A percentile compares a stretch with the other conserved stretches of the same genome.
Evolutionary conservation across 208 protist genomes (phyloP).

Genomic region (Crithidia fasciculata): DNA sequence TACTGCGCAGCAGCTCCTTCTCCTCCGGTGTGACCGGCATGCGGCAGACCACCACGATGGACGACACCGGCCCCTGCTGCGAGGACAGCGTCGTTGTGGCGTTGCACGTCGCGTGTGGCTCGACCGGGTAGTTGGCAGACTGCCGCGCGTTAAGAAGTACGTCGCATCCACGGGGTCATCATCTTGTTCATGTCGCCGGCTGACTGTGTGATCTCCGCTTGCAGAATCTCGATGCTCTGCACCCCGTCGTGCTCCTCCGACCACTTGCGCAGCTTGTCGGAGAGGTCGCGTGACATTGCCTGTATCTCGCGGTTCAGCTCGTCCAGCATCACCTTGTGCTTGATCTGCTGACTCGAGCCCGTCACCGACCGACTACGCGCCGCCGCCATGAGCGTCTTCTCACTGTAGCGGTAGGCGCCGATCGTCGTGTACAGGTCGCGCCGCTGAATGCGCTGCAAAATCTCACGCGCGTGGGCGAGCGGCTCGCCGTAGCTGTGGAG

Average conservation of each 20-base stretch:
- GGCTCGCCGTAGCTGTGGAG: constrained; percentile 28
- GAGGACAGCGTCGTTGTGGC: constrained; percentile 23
- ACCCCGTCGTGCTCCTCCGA: constrained; percentile 9
- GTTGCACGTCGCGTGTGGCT: constrained; percentile 32
- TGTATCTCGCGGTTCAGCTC: constrained; percentile 8
- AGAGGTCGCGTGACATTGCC: constrained; percentile 4
- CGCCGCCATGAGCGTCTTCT: constrained; percentile 16
- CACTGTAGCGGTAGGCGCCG: constrained; percentile 32
- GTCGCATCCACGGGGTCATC: constrained; percentile 31
- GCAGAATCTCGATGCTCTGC: constrained; percentile 25
- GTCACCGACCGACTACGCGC: neutral
- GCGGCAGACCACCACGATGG: constrained; percentile 40
- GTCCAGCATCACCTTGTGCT: constrained; percentile 25
- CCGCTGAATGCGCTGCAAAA: constrained; percentile 49
- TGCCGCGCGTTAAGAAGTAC: constrained; percentile 45
- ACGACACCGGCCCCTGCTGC: constrained; percentile 20
- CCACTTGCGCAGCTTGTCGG: constrained; percentile 28
- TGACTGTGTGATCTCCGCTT: constrained; percentile 33
- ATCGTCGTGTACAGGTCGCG: constrained; percentile 61
- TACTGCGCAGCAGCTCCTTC: constrained; percentile 21
- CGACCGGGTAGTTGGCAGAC: constrained; percentile 26
- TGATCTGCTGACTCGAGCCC: constrained; percentile 27
- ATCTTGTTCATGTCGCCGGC: constrained; percentile 45
- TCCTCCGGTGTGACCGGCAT: constrained; percentile 32
- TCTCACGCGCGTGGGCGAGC: constrained; percentile 39